Evolutionary conservation across 768 basidiomycete species (phyloP).

Genomic region (Calocybe cyanea): DNA sequence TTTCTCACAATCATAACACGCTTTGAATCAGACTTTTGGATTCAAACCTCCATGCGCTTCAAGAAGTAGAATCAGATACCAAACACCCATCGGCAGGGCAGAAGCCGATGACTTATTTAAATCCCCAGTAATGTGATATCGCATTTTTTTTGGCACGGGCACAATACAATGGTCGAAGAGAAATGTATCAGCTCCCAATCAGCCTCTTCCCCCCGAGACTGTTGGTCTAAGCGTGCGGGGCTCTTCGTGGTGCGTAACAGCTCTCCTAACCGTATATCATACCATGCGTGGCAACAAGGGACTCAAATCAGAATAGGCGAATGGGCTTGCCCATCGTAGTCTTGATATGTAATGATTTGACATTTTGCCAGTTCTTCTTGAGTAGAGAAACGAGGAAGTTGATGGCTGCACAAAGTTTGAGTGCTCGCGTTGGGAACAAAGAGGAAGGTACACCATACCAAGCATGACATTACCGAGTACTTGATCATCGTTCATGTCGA

Average conservation of each 20-base stretch:
- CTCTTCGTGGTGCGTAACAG: constrained; percentile 90
- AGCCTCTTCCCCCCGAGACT: constrained; percentile 64
- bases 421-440: constrained; percentile 3
- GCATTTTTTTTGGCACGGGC: too few species aligned
- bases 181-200: constrained; percentile 85
- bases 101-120: too few species aligned
- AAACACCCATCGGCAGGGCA: too few species aligned
- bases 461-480: constrained; percentile 97
- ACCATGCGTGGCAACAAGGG: constrained; percentile 1
- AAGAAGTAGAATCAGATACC: too few species aligned
- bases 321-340: constrained; percentile 98
- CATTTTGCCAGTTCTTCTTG: constrained; percentile 99
- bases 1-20: too few species aligned
- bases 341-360: constrained; percentile 98
- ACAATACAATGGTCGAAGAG: constrained; percentile 16
- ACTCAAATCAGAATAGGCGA: constrained; percentile 77
- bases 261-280: constrained; percentile 9
- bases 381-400: constrained; percentile 99
- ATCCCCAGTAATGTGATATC: too few species aligned
- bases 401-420: constrained; percentile 60
- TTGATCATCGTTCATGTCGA: constrained; percentile 97
- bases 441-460: constrained; percentile 44
- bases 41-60: too few species aligned
- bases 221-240: constrained; percentile 99
- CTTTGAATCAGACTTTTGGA: too few species aligned